Evolutionary conservation across 129 eudicot species (phyloP), one percentile per base, ranked within the genome.

Genomic region (Artemisia tridentata): DNA sequence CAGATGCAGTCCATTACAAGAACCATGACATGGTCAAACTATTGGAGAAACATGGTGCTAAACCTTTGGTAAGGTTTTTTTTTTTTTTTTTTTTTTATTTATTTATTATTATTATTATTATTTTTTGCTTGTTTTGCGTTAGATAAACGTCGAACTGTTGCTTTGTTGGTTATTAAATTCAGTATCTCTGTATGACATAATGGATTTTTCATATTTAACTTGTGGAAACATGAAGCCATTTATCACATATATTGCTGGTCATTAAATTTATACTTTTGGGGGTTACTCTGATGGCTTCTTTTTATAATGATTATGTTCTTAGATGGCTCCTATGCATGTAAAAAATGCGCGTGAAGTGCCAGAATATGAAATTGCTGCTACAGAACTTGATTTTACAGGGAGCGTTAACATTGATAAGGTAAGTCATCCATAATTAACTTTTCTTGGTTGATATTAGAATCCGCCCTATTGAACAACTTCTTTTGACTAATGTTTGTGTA

Each of bases 271-370:
- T 17, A 6, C 27, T n/a, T 38, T 21, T 2, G 11, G 11, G 46
- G 46, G 15, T 43, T 54, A 15, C 23, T 47, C 51, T 55, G 27
- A 68, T 60, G 11, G 50, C 46, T 67, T 64, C 16, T 65, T 21
- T 9, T 56, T 23, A 16, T 64, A 16, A 58, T 58, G 0, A 50
- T 54, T 73, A 59, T 46, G 19, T 58, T 56, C 52, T 55, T 83
- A 92, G 98, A 80, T 80, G 84, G 88, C 98, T 67, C 91, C 95
- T 21, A 92, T 92, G 98, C 96, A 84, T 63, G 98, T 92, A 18
- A 80, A 83, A 72, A 82, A 84, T 84, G 84, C 85, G 54, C 97
- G 84, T 67, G 88, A 93, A 75, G 88, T 93, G 43, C 99, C 99
- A 21, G 99, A 93, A 68, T 93, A 93, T 67, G 99, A 93, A 80